Percentiles rank a stretch among this genome's conserved stretches.
phyloP scores from a whole-genome alignment of 106 monocot genomes.

The Allium fistulosum region DNA sequence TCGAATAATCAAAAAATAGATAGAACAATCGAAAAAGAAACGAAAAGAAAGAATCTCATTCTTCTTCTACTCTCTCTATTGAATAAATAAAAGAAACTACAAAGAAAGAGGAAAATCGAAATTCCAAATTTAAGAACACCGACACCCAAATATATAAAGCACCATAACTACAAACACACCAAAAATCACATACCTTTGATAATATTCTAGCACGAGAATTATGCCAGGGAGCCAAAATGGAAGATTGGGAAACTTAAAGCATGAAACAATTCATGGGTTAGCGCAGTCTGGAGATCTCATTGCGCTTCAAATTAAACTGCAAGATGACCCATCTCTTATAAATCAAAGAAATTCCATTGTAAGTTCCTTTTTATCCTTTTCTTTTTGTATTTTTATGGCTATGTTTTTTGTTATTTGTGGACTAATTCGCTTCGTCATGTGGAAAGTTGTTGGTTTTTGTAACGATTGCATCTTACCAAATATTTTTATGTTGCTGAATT shows the following conservation, averaged over 20 bases:
- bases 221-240: slow-evolving; percentile 44
- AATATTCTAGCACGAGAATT: too few species aligned
- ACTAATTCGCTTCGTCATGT: not conserved
- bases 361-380: not conserved
- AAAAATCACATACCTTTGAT: too few species aligned
- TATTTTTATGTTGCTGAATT: not conserved
- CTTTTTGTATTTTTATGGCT: not conserved
- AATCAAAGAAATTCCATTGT: slow-evolving; percentile 69
- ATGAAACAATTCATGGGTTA: slow-evolving; percentile 52
- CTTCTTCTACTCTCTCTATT: not conserved
- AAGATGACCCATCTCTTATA: slow-evolving; percentile 69
- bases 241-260: slow-evolving; percentile 25
- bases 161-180: too few species aligned
- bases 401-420: not conserved
- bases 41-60: slow-evolving; percentile 4
- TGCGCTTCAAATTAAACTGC: slow-evolving; percentile 53
- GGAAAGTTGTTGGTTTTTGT: too few species aligned
- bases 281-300: slow-evolving; percentile 67
- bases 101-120: slow-evolving; percentile 1
- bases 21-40: not conserved
- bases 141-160: too few species aligned
- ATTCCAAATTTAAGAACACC: too few species aligned
- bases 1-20: too few species aligned
- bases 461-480: not conserved
- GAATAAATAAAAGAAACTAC: not conserved